Conservation (phyloP, 345 rosid genomes). For the Salix caprea region DNA sequence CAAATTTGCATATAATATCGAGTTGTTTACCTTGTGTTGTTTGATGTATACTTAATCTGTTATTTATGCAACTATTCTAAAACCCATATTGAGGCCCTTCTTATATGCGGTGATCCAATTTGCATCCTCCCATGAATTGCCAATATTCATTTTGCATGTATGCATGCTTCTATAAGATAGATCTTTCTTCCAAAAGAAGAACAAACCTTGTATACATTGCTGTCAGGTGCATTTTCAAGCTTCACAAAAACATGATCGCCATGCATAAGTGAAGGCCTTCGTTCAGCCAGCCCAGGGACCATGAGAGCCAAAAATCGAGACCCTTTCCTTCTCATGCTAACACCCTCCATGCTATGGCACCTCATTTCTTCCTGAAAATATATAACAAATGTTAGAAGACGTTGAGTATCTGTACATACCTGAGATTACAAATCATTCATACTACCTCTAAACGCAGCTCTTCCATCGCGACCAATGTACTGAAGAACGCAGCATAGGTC, state of each 20-base stretch:
- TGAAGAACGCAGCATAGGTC: slow-evolving; percentile 55
- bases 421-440: background rate
- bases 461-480: slow-evolving; percentile 58
- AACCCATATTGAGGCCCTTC: too few relatives aligned
- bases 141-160: background rate
- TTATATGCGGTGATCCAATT: too few relatives aligned
- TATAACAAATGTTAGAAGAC: background rate
- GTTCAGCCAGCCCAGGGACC: slow-evolving; percentile 90
- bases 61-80: too few relatives aligned
- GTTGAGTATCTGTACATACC: background rate
- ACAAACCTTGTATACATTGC: slow-evolving; percentile 32
- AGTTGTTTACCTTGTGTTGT: too few relatives aligned
- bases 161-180: background rate
- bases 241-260: slow-evolving; percentile 60
- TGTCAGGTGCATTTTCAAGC: slow-evolving; percentile 19
- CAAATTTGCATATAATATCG: too few relatives aligned
- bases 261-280: slow-evolving; percentile 74
- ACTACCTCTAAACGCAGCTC: slow-evolving; percentile 73
- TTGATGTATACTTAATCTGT: too few relatives aligned
- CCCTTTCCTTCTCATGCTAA: slow-evolving; percentile 51
- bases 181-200: background rate
- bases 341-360: slow-evolving; percentile 62
- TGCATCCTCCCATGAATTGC: too few relatives aligned
- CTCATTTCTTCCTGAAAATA: slow-evolving; percentile 65
- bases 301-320: slow-evolving; percentile 47